Conservation (phyloP, 495 filamentous ascomycete species). For the Niebla homalea region DNA sequence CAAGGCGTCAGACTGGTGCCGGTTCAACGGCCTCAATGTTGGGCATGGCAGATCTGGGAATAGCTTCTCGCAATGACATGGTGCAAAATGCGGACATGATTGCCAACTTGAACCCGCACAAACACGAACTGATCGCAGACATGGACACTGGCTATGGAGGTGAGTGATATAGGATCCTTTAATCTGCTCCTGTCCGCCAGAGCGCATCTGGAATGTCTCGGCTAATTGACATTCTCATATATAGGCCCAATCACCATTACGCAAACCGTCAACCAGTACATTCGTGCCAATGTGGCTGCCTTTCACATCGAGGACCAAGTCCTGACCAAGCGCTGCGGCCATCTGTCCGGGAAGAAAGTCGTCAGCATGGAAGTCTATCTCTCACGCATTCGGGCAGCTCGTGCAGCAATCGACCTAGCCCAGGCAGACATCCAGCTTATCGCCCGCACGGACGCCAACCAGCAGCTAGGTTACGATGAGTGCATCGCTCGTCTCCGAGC, state of each 20-base stretch:
- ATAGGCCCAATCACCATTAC: conserved; percentile 46
- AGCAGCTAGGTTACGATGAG: conserved; percentile 48
- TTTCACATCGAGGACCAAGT: conserved; percentile 65
- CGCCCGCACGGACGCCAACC: conserved; percentile 55
- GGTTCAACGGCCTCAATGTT: conserved; percentile 51
- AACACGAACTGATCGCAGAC: conserved; percentile 54
- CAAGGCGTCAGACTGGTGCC: conserved; percentile 44
- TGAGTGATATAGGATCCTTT: conserved; percentile 12
- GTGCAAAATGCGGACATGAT: conserved; percentile 51
- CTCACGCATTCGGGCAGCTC: conserved; percentile 42
- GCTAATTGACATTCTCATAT: not conserved
- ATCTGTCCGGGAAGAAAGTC: conserved; percentile 47
- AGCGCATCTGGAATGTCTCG: not conserved
- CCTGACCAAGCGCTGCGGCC: conserved; percentile 51
- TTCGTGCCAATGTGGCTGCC: conserved; percentile 53
- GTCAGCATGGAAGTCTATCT: conserved; percentile 39
- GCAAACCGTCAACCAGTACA: conserved; percentile 51
- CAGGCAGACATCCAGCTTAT: conserved; percentile 52
- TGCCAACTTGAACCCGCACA: conserved; percentile 42
- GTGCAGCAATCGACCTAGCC: conserved; percentile 32
- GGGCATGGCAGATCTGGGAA: conserved; percentile 53
- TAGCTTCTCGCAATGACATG: conserved; percentile 54
- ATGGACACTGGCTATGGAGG: conserved; percentile 55
- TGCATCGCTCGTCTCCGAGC: conserved; percentile 41
- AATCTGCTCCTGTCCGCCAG: not conserved